These are phyloP conservation scores for thale cress (Arabidopsis thaliana) DNA, from an alignment of 345 rosid species.

Conservation along the genomic window DNA sequence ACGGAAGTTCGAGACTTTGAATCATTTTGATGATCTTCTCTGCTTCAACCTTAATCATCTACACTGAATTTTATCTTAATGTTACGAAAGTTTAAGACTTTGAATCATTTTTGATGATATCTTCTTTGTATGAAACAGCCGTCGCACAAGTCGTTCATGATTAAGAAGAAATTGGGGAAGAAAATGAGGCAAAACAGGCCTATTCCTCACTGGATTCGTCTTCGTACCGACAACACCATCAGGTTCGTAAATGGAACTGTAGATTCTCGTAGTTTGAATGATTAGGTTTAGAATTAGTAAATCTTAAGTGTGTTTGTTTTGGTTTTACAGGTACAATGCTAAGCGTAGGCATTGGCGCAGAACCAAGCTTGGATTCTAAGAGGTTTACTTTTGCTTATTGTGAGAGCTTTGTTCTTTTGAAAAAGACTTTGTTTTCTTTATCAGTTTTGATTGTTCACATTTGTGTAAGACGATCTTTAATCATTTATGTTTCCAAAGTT, in stretches of 20 bases:
- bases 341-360: conserved; percentile 79
- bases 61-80: background rate
- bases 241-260: conserved; percentile 38
- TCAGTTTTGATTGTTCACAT: conserved; percentile 20
- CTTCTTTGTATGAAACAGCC: conserved; percentile 53
- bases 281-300: background rate
- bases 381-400: background rate
- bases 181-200: conserved; percentile 84
- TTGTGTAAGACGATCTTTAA: conserved; percentile 32
- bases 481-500: background rate
- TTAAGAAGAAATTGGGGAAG: conserved; percentile 69
- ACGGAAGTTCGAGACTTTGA: background rate
- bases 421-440: background rate
- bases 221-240: conserved; percentile 72
- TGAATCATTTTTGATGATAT: background rate
- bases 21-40: background rate
- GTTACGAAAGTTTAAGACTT: background rate
- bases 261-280: background rate
- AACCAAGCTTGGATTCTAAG: conserved; percentile 59
- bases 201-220: conserved; percentile 74
- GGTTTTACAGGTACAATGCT: conserved; percentile 58
- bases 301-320: background rate
- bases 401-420: conserved; percentile 4
- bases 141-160: conserved; percentile 84
- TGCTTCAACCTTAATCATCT: no score